Percentiles rank a stretch among this genome's conserved stretches.
phyloP scores from a whole-genome alignment of 2,329 filamentous ascomycete species.

The Didymosphaeria variabile region DNA sequence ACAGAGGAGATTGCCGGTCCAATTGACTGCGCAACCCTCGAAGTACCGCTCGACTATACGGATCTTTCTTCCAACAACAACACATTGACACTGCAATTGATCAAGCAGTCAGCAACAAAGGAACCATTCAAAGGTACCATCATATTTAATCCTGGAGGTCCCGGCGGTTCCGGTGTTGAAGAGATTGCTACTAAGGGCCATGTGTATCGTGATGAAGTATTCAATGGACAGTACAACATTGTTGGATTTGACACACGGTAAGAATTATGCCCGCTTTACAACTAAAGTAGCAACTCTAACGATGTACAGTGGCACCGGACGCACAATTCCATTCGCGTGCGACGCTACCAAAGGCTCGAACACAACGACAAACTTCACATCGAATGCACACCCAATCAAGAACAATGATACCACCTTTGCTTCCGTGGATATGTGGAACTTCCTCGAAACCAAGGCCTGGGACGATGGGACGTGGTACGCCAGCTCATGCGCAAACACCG shows the following conservation, averaged over 20 bases:
- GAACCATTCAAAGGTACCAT: conserved; percentile 3
- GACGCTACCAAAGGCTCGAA: conserved; percentile 17
- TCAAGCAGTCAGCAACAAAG: background rate
- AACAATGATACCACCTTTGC: conserved; percentile 24
- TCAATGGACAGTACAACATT: background rate
- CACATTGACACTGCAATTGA: background rate
- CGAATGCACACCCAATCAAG: conserved; percentile 13
- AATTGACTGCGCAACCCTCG: conserved; percentile 2
- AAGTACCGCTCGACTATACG: conserved; percentile 6
- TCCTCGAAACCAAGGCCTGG: conserved; percentile 20
- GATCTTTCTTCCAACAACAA: background rate
- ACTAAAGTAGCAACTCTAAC: background rate
- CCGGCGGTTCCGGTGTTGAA: background rate
- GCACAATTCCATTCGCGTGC: conserved; percentile 25
- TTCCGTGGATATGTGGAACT: conserved; percentile 15
- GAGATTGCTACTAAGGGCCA: conserved; percentile 4
- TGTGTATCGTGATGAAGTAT: background rate
- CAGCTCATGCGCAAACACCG: conserved; percentile 22
- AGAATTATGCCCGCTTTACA: background rate
- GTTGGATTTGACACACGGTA: conserved; percentile 3
- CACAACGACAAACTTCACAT: background rate
- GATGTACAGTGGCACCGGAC: conserved; percentile 23
- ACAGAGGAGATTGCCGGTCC: background rate
- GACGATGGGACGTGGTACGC: conserved; percentile 20
- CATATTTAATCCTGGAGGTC: conserved; percentile 8